Conservation (phyloP, 176 grass and related monocot genomes). For the barley (Hordeum vulgare) region DNA sequence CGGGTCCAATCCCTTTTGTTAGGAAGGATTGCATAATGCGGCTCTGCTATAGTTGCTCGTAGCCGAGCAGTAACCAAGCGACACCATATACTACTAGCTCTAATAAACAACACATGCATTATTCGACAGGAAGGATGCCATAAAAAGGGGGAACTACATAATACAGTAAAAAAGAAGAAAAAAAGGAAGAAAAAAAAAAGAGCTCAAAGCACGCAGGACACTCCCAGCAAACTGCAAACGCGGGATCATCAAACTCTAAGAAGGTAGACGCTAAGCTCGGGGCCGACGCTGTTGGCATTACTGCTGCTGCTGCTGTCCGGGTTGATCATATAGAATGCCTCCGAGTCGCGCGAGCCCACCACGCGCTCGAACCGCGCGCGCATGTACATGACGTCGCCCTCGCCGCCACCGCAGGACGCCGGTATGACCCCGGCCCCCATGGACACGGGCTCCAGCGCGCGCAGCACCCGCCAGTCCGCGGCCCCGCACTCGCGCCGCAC, state of each 20-base stretch:
- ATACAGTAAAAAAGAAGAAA: not conserved
- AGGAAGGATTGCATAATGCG: too few relatives aligned
- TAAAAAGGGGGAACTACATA: not conserved
- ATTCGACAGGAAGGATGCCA: slow-evolving; percentile 6
- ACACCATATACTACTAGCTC: not conserved
- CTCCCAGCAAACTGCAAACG: not conserved
- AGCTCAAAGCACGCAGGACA: slow-evolving; percentile 22
- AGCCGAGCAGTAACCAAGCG: too few relatives aligned
- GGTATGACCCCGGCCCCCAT: slow-evolving; percentile 87
- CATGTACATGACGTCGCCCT: slow-evolving; percentile 98
- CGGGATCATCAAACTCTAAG: slow-evolving; percentile 83
- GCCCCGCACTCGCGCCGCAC: slow-evolving; percentile 53
- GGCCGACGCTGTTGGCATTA: slow-evolving; percentile 39
- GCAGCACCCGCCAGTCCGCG: slow-evolving; percentile 66
- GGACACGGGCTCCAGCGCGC: slow-evolving; percentile 69
- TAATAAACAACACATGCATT: slow-evolving; percentile 14
- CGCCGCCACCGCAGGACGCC: slow-evolving; percentile 40
- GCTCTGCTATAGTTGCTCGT: too few relatives aligned
- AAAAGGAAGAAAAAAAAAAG: not conserved
- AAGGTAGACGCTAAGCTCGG: slow-evolving; percentile 93
- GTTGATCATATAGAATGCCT: slow-evolving; percentile 99
- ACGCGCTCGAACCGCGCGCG: slow-evolving; percentile 88
- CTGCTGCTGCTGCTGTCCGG: slow-evolving; percentile 37
- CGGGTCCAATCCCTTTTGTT: too few relatives aligned
- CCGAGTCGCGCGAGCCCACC: slow-evolving; percentile 84